These are phyloP conservation scores for Silybum marianum DNA, from an alignment of 129 eudicot species.

Conservation along the genomic window DNA sequence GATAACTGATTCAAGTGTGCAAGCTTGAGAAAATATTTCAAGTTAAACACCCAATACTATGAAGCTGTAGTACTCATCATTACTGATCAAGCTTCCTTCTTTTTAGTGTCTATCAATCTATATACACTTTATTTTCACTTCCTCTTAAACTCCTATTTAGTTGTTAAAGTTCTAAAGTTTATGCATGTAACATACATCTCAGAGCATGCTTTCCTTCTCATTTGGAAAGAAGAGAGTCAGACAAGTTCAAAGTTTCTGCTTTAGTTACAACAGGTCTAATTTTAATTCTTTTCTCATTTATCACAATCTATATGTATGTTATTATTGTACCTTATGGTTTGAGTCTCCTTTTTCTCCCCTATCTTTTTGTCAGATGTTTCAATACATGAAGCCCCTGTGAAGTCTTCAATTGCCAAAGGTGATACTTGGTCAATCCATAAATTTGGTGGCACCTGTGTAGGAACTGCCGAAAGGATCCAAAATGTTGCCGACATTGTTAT, in stretches of 20 bases:
- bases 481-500: conserved; percentile 77
- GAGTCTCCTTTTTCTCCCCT: not conserved
- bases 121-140: conserved; percentile 9
- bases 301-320: not conserved
- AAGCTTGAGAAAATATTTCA: not conserved
- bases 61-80: not conserved
- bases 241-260: conserved; percentile 35
- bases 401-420: conserved; percentile 64
- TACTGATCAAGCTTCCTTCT: not conserved
- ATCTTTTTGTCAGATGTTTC: conserved; percentile 46
- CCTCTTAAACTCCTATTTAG: not conserved
- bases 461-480: too few relatives aligned
- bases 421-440: conserved; percentile 97
- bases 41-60: not conserved
- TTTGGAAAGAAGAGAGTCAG: conserved; percentile 24
- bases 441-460: conserved; percentile 97
- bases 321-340: not conserved
- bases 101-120: not conserved
- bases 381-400: conserved; percentile 44
- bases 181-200: conserved; percentile 19
- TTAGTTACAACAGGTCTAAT: conserved; percentile 38
- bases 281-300: not conserved
- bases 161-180: not conserved
- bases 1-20: not conserved
- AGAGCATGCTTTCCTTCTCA: conserved; percentile 38